Evolutionary conservation across 2,329 filamentous ascomycete genomes (phyloP), one percentile per base, ranked within the genome.

Genomic region (Westerdykella ornata): DNA sequence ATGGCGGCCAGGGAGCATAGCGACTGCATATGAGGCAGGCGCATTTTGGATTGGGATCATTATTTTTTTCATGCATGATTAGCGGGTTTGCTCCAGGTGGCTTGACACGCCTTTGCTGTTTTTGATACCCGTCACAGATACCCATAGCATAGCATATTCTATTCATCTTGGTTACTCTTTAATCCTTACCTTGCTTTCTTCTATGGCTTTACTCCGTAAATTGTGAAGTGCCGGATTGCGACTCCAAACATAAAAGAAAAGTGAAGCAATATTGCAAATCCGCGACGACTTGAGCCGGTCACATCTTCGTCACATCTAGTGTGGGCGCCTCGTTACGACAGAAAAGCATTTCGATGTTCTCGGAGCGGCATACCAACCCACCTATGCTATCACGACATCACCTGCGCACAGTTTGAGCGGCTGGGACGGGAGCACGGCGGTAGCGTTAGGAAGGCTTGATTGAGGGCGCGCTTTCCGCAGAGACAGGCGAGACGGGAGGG

Each of bases 41-140:
- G n/a, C 7, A 33, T 33, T 13, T 33, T 33, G 30, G n/a, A 33
- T 33, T 33, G 30, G n/a, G 9, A 6, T 33, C 3, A 7, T 3
- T 33, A 33, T 15, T 17, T 5, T 7, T 33, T 33, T 26, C 22
- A 26, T 26, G 30, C 30, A 33, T 33, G 8, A 17, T 4, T 33
- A 11, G 22, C 22, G 22, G 51, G 53, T 49, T 44, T 47, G 42
- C 41, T 43, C 22, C 22, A 26, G 34, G 51, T 59, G 55, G 56
- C 57, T 55, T 51, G 47, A 44, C 51, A 50, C 50, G 42, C 55
- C 43, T 56, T 57, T 48, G n/a, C 55, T 49, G 44, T 47, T 49
- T 54, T 49, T 56, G 59, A 63, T 62, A 62, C 59, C 60, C 57
- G 45, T 42, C 42, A 52, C 46, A 50, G 53, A 54, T 56, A 55